Evolutionary conservation across 306 rosid species (phyloP).

Genomic region (Quercus alba): DNA sequence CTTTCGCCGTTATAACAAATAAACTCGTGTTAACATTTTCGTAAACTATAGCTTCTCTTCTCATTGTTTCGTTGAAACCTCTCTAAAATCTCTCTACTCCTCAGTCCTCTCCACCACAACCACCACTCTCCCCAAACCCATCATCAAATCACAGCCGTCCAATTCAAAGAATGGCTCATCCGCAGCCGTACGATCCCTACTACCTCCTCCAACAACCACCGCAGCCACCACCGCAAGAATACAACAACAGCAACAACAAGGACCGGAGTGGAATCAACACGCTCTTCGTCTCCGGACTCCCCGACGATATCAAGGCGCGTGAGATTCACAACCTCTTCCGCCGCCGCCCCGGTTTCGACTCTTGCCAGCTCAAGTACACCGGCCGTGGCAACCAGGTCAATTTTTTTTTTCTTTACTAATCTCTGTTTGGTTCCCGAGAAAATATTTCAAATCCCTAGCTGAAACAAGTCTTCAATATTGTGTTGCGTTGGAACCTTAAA

Average conservation of each 20-base stretch:
- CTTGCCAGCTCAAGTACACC: slow-evolving; percentile 97
- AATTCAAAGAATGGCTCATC: slow-evolving; percentile 48
- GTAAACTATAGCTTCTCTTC: no score
- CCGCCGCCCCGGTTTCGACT: slow-evolving; percentile 88
- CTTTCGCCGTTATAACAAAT: no score
- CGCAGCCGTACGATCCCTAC: slow-evolving; percentile 59
- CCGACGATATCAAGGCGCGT: slow-evolving; percentile 93
- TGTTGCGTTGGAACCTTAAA: no score
- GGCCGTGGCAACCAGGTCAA: slow-evolving; percentile 89
- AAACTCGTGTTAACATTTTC: no score
- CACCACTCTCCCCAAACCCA: no score
- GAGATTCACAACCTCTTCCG: slow-evolving; percentile 98
- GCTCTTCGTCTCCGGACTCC: slow-evolving; percentile 94
- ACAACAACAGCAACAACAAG: slow-evolving; percentile 12
- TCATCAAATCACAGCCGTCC: no score
- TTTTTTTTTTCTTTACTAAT: not conserved
- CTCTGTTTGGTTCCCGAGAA: slow-evolving; percentile 8
- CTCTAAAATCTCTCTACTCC: no score
- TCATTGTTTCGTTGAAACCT: no score
- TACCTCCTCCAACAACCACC: slow-evolving; percentile 53
- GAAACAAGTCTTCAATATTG: no score
- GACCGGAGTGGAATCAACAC: slow-evolving; percentile 74
- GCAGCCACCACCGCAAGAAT: not conserved
- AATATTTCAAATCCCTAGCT: not conserved
- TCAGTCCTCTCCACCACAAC: no score